phyloP scores from a whole-genome alignment of 2,329 filamentous ascomycete genomes.

The Daldinia sp. region DNA sequence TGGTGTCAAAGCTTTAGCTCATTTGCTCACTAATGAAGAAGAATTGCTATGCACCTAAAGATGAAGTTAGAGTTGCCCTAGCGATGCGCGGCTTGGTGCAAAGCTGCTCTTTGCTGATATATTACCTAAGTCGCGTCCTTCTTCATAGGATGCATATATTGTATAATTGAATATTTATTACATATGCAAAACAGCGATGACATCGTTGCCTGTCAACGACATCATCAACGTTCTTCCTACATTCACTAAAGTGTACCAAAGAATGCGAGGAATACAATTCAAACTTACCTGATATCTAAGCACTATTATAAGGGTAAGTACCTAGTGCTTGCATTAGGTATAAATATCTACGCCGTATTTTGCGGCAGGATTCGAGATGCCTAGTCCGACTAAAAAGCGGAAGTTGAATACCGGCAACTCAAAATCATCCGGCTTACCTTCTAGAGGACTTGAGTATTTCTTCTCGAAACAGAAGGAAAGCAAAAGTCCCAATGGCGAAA shows the following conservation, averaged over 20 bases:
- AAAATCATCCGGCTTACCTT: constrained; percentile 44
- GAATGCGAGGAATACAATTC: background rate
- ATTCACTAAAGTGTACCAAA: background rate
- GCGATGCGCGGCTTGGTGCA: background rate
- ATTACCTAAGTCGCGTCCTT: constrained; percentile 6
- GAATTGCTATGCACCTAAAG: too few species aligned
- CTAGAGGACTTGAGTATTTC: constrained; percentile 52
- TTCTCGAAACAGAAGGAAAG: constrained; percentile 72
- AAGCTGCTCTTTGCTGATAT: background rate
- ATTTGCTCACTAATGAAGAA: too few species aligned
- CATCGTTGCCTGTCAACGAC: constrained; percentile 23
- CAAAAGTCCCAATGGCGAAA: constrained; percentile 44
- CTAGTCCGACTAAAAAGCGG: constrained; percentile 52
- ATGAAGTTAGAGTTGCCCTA: background rate
- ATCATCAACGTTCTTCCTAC: constrained; percentile 27
- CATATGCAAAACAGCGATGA: background rate
- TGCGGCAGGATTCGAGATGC: constrained; percentile 39
- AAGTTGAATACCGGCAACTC: constrained; percentile 50
- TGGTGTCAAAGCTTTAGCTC: too few species aligned
- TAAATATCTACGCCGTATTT: background rate
- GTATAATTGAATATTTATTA: constrained; percentile 18
- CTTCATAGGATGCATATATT: constrained; percentile 3
- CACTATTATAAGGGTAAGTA: background rate
- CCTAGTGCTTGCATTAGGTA: background rate
- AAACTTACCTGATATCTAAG: background rate